Evolutionary conservation across 1,139 yeast genomes (phyloP), one percentile per base, ranked within the genome.

Genomic region (Meyerozyma sp.): DNA sequence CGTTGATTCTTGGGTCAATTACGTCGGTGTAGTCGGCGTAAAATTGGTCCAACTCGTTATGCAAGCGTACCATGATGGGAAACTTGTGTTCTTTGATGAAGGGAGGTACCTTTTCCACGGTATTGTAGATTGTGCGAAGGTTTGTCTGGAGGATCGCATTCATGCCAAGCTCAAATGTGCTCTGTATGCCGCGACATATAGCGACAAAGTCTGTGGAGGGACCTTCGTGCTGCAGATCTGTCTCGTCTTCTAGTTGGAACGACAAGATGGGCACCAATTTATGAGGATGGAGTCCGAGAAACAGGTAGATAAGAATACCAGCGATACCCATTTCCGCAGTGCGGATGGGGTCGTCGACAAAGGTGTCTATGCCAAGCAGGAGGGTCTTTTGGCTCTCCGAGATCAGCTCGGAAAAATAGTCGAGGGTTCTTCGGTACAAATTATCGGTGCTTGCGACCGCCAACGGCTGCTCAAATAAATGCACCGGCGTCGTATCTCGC

Each of bases 281-380:
- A 45, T 58, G 59, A 1, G 71, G 70, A 46, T 66, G 70, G 5
- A 67, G 46, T 3, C 65, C 64, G 13, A 68, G 46, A 42, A 56
- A 66, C 3, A 65, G 51, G 46, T 55, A 63, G 25, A 63, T 50
- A 5, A 66, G 41, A 14, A 62, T 51, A 7, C 59, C 55, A 2
- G 66, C 58, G 8, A 58, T 46, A 1, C 53, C 42, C 20, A 63
- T 32, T 43, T 62, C 66, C 20, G 57, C 59, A 1, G 61, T 60
- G 29, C 25, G 26, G 3, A 1, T 11, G 4, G 37, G 37, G 16
- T 34, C 37, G 14, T 18, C 4, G 26, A 34, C 8, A 18, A 21
- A 7, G 14, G n/a, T 8, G 14, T 34, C 10, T 4, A 14, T 16
- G 10, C 14, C 34, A 8, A n/a, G 16, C 34, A 30, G 34, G 4